A percentile compares a stretch with the other conserved stretches of the same genome.
Evolutionary conservation across 768 basidiomycete genomes (phyloP).

Genomic region (Tulasnella sp.): DNA sequence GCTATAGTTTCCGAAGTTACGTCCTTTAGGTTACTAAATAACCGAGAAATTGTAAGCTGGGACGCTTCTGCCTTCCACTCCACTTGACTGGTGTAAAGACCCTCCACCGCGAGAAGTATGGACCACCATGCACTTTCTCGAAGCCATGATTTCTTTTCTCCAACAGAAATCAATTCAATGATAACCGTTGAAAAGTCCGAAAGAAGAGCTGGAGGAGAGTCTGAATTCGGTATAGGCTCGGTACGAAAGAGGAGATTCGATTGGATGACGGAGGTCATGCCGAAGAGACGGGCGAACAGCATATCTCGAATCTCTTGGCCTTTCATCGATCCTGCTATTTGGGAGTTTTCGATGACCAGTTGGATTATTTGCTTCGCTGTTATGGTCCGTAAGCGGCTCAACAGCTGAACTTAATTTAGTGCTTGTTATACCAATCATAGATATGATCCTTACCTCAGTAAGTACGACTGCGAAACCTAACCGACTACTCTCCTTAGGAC

Average conservation of each 20-base stretch:
- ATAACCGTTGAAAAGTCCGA: constrained; percentile 48
- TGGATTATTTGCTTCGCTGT: constrained; percentile 62
- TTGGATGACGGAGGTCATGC: constrained; percentile 69
- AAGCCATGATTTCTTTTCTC: constrained; percentile 80
- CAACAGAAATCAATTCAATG: constrained; percentile 48
- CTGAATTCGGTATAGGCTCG: constrained; percentile 29
- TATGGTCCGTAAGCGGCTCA: constrained; percentile 65
- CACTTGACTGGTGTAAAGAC: constrained; percentile 42
- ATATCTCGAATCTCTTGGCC: constrained; percentile 89
- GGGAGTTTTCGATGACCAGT: constrained; percentile 60
- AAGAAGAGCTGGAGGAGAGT: constrained; percentile 42
- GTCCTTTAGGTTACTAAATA: constrained; percentile 39
- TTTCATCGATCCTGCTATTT: constrained; percentile 60
- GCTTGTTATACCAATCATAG: constrained; percentile 11
- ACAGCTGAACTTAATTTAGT: constrained; percentile 37
- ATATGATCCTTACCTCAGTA: constrained; percentile 58
- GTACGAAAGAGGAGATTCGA: constrained; percentile 70
- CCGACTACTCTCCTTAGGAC: constrained; percentile 84
- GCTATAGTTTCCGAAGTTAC: constrained; percentile 92
- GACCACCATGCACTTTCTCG: constrained; percentile 86
- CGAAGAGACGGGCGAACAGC: constrained; percentile 85
- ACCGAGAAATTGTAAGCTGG: constrained; percentile 33
- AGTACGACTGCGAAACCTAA: constrained; percentile 92
- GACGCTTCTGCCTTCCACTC: constrained; percentile 61
- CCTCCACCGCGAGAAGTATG: constrained; percentile 49